Conservation (phyloP, 2,329 filamentous ascomycete genomes). For the Aspergillus sclerotialis region DNA sequence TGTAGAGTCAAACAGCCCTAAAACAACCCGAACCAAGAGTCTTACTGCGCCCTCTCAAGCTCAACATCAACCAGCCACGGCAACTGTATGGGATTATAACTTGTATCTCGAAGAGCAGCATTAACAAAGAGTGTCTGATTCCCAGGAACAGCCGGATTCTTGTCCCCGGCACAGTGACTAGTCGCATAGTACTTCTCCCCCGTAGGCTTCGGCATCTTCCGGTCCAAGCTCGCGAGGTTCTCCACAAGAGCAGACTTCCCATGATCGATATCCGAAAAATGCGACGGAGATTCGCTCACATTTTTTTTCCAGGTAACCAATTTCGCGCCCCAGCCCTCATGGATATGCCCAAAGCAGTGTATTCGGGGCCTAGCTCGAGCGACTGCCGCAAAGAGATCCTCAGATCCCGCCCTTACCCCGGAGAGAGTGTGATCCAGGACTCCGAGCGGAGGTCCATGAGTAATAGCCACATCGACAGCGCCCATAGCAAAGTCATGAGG, state of each 20-base stretch:
- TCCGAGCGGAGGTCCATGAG: slow-evolving; percentile 49
- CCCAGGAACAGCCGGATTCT: slow-evolving; percentile 26
- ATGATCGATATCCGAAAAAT: slow-evolving; percentile 44
- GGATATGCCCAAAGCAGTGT: slow-evolving; percentile 38
- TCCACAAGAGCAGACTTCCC: slow-evolving; percentile 30
- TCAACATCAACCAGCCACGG: slow-evolving; percentile 50
- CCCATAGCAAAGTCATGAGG: slow-evolving; percentile 32
- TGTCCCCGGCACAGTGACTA: slow-evolving; percentile 33
- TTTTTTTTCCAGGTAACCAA: slow-evolving; percentile 45
- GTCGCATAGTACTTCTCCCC: slow-evolving; percentile 25
- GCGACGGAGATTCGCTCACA: slow-evolving; percentile 27
- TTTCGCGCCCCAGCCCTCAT: slow-evolving; percentile 52
- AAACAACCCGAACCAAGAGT: too few relatives aligned
- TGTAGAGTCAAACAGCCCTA: too few relatives aligned
- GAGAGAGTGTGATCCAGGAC: slow-evolving; percentile 41
- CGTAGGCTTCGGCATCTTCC: neutral
- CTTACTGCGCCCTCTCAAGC: too few relatives aligned
- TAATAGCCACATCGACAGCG: slow-evolving; percentile 44
- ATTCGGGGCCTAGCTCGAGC: slow-evolving; percentile 24
- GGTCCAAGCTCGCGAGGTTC: slow-evolving; percentile 8
- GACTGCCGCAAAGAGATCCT: slow-evolving; percentile 23
- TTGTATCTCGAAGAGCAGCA: slow-evolving; percentile 45
- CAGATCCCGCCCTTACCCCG: slow-evolving; percentile 25
- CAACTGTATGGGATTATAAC: slow-evolving; percentile 29
- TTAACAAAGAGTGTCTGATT: slow-evolving; percentile 55